Evolutionary conservation across 192 early-diverging fungal genomes (phyloP).

Genomic region (Pilobolus umbonatus): DNA sequence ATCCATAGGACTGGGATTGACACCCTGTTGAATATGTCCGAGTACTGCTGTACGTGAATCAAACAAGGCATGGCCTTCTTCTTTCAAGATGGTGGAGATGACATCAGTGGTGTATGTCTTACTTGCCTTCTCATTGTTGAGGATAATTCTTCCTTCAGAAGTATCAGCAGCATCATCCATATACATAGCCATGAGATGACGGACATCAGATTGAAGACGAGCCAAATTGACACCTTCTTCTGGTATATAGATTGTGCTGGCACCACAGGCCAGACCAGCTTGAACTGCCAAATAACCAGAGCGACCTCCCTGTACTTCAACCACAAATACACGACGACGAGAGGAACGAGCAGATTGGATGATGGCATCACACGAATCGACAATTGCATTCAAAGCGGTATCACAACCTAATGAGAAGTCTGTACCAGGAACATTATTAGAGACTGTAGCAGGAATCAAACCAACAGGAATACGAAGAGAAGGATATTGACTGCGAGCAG

Average conservation of each 20-base stretch:
- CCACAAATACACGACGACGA: slow-evolving; percentile 89
- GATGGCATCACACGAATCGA: slow-evolving; percentile 84
- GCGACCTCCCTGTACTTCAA: slow-evolving; percentile 95
- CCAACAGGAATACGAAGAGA: slow-evolving; percentile 93
- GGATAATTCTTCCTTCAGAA: slow-evolving; percentile 82
- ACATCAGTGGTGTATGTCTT: slow-evolving; percentile 87
- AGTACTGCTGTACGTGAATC: slow-evolving; percentile 87
- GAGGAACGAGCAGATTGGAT: slow-evolving; percentile 88
- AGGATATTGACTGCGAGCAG: slow-evolving; percentile 74
- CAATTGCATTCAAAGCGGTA: slow-evolving; percentile 91
- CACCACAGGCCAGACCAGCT: slow-evolving; percentile 78
- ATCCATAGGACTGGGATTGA: slow-evolving; percentile 86
- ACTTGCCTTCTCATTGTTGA: slow-evolving; percentile 72
- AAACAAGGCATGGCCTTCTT: slow-evolving; percentile 84
- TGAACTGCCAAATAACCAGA: slow-evolving; percentile 88
- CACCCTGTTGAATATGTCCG: slow-evolving; percentile 95
- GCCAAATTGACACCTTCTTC: slow-evolving; percentile 83
- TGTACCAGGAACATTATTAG: slow-evolving; percentile 96
- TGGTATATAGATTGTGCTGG: slow-evolving; percentile 88
- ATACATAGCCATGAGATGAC: slow-evolving; percentile 73
- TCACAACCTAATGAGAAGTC: slow-evolving; percentile 92
- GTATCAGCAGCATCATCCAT: slow-evolving; percentile 62
- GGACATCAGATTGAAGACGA: slow-evolving; percentile 79
- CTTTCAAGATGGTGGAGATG: slow-evolving; percentile 78
- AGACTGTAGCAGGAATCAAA: slow-evolving; percentile 89